A percentile compares a stretch with the other conserved stretches of the same genome.
Evolutionary conservation across 2,329 filamentous ascomycete species (phyloP).

Genomic region (Talaromyces sp.): DNA sequence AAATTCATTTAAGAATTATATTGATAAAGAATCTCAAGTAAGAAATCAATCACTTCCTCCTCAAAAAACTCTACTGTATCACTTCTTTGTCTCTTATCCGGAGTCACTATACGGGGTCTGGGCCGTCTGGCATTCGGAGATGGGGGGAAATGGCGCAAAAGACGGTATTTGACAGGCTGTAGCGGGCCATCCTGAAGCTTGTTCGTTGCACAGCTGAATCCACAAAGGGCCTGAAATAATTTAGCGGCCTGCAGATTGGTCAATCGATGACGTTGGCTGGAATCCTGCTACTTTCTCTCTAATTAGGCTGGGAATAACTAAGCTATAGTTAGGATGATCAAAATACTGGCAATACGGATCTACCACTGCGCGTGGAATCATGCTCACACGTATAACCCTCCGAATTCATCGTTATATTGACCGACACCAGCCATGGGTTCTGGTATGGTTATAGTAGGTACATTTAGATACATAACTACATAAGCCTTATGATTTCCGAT

Average conservation of each 20-base stretch:
- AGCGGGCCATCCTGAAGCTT: neutral
- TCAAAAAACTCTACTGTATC: neutral
- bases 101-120: neutral
- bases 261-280: constrained; percentile 1
- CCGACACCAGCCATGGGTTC: too few species aligned
- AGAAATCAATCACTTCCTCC: neutral
- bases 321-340: neutral
- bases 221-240: neutral
- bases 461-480: too few species aligned
- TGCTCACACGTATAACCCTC: too few species aligned
- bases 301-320: neutral
- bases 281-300: neutral
- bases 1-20: neutral
- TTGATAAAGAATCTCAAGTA: neutral
- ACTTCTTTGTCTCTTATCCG: neutral
- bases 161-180: neutral
- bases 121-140: neutral
- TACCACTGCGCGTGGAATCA: neutral
- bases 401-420: too few species aligned
- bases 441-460: too few species aligned
- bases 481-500: too few species aligned
- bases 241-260: constrained; percentile 1
- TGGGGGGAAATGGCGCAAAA: neutral
- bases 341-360: neutral
- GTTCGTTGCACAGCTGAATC: neutral